Conservation (phyloP, 345 rosid species). For the Gossypium turneri region DNA sequence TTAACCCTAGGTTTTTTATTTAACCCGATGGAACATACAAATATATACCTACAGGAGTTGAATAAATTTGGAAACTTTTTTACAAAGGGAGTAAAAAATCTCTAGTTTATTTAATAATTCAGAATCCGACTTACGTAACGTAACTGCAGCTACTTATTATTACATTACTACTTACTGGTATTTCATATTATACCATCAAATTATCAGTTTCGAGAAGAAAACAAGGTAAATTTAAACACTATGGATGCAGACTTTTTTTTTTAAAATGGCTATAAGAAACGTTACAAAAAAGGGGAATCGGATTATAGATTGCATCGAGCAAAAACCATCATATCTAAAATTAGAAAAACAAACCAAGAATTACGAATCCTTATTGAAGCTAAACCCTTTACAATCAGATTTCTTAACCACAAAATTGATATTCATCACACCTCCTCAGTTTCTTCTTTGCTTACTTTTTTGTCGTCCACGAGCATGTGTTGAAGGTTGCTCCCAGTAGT, state of each 20-base stretch:
- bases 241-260: neutral
- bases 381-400: conserved; percentile 65
- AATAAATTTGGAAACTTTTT: too few relatives aligned
- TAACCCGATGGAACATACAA: too few relatives aligned
- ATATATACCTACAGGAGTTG: too few relatives aligned
- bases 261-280: neutral
- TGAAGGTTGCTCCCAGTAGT: conserved; percentile 51
- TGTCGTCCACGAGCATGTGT: conserved; percentile 28
- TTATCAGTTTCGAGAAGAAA: neutral
- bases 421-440: conserved; percentile 33
- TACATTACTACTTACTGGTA: too few relatives aligned
- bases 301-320: neutral
- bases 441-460: conserved; percentile 19
- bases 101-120: too few relatives aligned
- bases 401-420: conserved; percentile 70
- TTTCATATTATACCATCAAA: neutral
- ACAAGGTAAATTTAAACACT: neutral
- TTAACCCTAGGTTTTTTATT: too few relatives aligned
- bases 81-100: too few relatives aligned
- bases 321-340: neutral
- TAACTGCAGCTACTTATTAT: too few relatives aligned
- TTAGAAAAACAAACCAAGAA: neutral
- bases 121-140: too few relatives aligned
- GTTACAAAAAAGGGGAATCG: neutral
- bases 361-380: neutral